Percentiles rank a stretch among this genome's conserved stretches.
These are phyloP conservation scores for Rhodotorula sp. DNA, from an alignment of 1,284 basidiomycete genomes.

Conservation along the genomic window DNA sequence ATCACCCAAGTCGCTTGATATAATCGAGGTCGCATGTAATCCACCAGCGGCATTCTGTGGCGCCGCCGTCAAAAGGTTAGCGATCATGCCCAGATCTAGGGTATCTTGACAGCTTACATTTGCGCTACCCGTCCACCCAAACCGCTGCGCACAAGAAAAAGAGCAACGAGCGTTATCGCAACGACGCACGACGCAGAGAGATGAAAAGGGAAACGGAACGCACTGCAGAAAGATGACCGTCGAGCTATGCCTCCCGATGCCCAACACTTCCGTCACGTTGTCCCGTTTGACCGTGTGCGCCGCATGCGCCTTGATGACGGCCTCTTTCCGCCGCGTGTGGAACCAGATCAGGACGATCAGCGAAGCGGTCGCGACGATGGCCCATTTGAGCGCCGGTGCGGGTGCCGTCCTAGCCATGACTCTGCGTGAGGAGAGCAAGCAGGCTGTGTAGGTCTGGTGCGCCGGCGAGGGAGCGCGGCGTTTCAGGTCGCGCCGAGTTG, in stretches of 20 bases:
- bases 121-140: neutral
- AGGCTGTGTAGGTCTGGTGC: too few species aligned
- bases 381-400: neutral
- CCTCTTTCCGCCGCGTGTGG: too few species aligned
- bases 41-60: neutral
- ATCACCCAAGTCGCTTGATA: too few species aligned
- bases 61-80: neutral
- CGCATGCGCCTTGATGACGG: too few species aligned
- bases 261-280: neutral
- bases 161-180: too few species aligned
- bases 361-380: neutral
- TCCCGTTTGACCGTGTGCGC: neutral
- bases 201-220: neutral
- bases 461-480: too few species aligned
- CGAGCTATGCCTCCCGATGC: constrained; percentile 1
- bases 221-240: constrained; percentile 8
- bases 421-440: too few species aligned
- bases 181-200: neutral
- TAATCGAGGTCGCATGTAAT: too few species aligned
- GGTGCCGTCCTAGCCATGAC: neutral
- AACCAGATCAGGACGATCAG: neutral
- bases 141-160: neutral
- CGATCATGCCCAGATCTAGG: too few species aligned
- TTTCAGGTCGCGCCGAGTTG: too few species aligned
- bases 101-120: neutral